Percentiles rank a stretch among this genome's conserved stretches.
phyloP scores from a whole-genome alignment of 139 green algal species.

The Pleodorina starrii region DNA sequence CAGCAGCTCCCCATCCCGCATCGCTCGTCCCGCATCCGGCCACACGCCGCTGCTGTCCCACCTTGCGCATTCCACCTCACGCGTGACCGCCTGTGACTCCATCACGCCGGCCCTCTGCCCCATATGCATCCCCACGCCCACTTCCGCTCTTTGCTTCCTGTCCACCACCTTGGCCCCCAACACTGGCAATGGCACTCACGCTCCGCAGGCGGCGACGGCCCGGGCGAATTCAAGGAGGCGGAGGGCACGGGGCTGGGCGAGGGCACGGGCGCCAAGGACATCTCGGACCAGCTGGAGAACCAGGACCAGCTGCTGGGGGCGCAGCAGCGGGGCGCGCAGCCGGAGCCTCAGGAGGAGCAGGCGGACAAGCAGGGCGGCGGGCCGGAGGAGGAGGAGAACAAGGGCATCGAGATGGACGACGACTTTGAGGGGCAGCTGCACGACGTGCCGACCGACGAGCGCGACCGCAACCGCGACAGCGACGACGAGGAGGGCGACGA shows the following conservation, averaged over 20 bases:
- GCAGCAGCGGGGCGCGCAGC: slow-evolving; percentile 76
- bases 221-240: slow-evolving; percentile 70
- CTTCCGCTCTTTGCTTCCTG: no score
- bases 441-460: slow-evolving; percentile 68
- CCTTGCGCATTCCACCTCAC: no score
- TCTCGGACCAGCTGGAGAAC: slow-evolving; percentile 93
- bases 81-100: no score
- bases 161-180: no score
- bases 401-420: slow-evolving; percentile 97
- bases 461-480: slow-evolving; percentile 76
- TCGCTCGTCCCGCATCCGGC: no score
- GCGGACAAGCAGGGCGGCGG: slow-evolving; percentile 62
- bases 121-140: no score
- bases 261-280: slow-evolving; percentile 85
- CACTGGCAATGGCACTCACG: no score
- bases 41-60: no score
- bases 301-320: slow-evolving; percentile 97
- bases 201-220: slow-evolving; percentile 63
- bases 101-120: no score
- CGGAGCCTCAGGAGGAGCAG: slow-evolving; percentile 62
- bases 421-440: slow-evolving; percentile 95
- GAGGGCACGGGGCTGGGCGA: slow-evolving; percentile 92
- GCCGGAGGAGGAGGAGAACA: slow-evolving; percentile 65
- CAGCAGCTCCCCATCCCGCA: no score
- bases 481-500: slow-evolving; percentile 86